Conservation (phyloP, 768 basidiomycete species). For the Tylopilus sp. region DNA sequence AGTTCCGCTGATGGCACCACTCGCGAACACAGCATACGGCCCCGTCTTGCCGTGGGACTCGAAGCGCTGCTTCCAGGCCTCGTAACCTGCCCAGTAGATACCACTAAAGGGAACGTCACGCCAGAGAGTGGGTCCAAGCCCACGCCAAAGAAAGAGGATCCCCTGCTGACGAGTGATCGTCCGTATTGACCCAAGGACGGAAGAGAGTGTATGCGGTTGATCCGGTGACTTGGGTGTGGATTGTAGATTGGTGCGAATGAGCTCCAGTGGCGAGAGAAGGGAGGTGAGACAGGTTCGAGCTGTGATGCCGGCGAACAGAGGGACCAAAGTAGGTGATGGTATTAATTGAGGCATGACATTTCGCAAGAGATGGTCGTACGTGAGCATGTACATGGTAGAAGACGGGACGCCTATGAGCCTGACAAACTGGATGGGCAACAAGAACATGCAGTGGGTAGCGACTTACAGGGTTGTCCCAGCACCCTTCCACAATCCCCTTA, state of each 20-base stretch:
- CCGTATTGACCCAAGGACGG: conserved; percentile 64
- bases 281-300: conserved; percentile 80
- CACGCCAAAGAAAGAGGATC: conserved; percentile 76
- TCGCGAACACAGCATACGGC: conserved; percentile 74
- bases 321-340: conserved; percentile 50
- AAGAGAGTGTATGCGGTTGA: conserved; percentile 73
- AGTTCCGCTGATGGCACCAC: conserved; percentile 87
- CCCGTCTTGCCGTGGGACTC: conserved; percentile 52
- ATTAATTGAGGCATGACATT: conserved; percentile 59
- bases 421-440: conserved; percentile 7
- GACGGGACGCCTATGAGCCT: conserved; percentile 92
- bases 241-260: conserved; percentile 91
- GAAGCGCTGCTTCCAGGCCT: conserved; percentile 69
- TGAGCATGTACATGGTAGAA: conserved; percentile 90
- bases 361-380: conserved; percentile 84
- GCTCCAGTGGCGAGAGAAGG: conserved; percentile 82
- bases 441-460: background rate
- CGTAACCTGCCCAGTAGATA: conserved; percentile 95
- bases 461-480: conserved; percentile 85
- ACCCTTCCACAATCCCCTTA: conserved; percentile 92
- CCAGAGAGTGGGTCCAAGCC: conserved; percentile 90
- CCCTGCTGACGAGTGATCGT: conserved; percentile 62
- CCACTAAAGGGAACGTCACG: conserved; percentile 97
- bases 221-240: conserved; percentile 72
- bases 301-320: conserved; percentile 77